These are phyloP conservation scores for Juglanconis oblonga DNA, from an alignment of 2,329 filamentous ascomycete species.

Conservation along the genomic window DNA sequence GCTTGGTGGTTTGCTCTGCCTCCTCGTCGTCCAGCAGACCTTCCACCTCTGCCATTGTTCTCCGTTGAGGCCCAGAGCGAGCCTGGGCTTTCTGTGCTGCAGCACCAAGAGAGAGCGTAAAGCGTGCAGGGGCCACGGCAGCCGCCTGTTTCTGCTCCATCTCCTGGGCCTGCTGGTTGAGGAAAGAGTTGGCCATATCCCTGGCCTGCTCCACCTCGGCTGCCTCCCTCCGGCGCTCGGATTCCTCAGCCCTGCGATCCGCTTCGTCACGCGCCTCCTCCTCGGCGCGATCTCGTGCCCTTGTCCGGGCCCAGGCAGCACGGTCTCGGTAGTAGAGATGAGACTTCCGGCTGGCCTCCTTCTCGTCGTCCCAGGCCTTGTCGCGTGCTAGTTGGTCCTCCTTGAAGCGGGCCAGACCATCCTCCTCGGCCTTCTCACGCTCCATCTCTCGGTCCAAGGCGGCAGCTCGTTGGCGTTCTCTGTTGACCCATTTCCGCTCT, in stretches of 20 bases:
- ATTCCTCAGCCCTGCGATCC: conserved; percentile 75
- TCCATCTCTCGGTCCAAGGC: conserved; percentile 83
- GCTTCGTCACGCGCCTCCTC: conserved; percentile 78
- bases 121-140: conserved; percentile 63
- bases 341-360: conserved; percentile 68
- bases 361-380: conserved; percentile 83
- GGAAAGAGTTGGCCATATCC: conserved; percentile 86
- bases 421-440: conserved; percentile 72
- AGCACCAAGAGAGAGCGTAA: conserved; percentile 90
- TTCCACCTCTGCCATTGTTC: conserved; percentile 91
- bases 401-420: conserved; percentile 62
- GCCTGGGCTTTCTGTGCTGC: conserved; percentile 72
- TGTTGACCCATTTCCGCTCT: conserved; percentile 85
- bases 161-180: conserved; percentile 79
- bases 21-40: conserved; percentile 94
- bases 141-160: conserved; percentile 51
- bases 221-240: conserved; percentile 67
- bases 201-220: conserved; percentile 74
- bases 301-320: conserved; percentile 79
- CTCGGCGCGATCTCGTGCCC: conserved; percentile 67
- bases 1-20: conserved; percentile 66
- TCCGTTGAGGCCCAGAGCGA: conserved; percentile 56
- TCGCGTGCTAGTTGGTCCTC: conserved; percentile 64
- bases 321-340: conserved; percentile 87
- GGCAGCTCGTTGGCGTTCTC: conserved; percentile 78